Evolutionary conservation across 2,329 filamentous ascomycete genomes (phyloP), one percentile per base, ranked within the genome.

Genomic region (Microcyclosporella mali): DNA sequence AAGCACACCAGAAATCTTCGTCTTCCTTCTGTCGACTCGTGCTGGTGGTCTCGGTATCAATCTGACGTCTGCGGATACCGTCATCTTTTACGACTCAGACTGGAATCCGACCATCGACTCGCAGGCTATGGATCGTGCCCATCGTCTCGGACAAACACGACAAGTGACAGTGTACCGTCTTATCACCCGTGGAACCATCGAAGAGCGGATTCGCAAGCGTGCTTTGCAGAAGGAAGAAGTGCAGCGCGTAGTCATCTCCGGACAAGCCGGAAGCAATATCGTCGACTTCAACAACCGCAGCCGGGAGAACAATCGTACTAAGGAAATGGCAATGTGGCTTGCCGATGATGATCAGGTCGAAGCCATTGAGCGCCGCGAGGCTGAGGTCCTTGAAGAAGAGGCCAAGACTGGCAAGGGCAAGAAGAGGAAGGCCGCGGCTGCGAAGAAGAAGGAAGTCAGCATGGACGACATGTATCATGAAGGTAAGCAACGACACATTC

Each of bases 91-190:
- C 75, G 92, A 98, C 64, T 94, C 88, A 9, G 92, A 98, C 66
- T 98, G 92, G 92, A 98, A 98, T 65, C 92, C 92, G 0, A 97
- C 92, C 3, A 97, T 97, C 60, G 92, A 98, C 65, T 94, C 87
- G 40, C 92, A 98, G 66, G 92, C 92, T 67, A 97, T 97, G 92
- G 92, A 98, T 67, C 85, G 92, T 66, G 92, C 92, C 10, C 92
- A 98, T 79, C 87, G 92, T 78, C 79, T 98, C 28, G 92, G 92
- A 37, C 90, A 98, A 67, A 97, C 90, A 2, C 81, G 80, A 55
- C 92, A 98, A 68, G 92, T 98, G 45, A 95, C 89, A 0, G 92
- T 98, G 9, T 98, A 97, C 67, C 87, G 92, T 52, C 82, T 98
- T 61, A 97, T 98, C 68, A 98, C 92, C 0, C 84, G 88, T 33